These are phyloP conservation scores for Claviceps spartinae DNA, from an alignment of 2,329 filamentous ascomycete species.

Conservation along the genomic window DNA sequence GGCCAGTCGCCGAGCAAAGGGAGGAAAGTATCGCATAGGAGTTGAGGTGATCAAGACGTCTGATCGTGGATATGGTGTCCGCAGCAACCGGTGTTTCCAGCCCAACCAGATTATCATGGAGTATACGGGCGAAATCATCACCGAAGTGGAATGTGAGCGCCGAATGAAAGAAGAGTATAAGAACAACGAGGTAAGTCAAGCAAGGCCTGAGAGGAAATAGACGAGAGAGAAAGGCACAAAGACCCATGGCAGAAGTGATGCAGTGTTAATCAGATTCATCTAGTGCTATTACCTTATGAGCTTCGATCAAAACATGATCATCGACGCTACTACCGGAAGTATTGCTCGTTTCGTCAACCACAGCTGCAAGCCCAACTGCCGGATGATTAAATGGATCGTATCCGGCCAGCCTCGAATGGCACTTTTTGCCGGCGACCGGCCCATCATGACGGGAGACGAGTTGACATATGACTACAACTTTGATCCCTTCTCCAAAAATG, in stretches of 20 bases:
- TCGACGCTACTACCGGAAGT: slow-evolving; percentile 89
- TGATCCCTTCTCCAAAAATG: slow-evolving; percentile 57
- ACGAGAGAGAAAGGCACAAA: neutral
- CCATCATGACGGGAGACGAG: slow-evolving; percentile 90
- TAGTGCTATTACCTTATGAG: slow-evolving; percentile 98
- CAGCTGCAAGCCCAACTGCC: slow-evolving; percentile 89
- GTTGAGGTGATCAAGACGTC: slow-evolving; percentile 89
- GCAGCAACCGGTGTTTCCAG: slow-evolving; percentile 76
- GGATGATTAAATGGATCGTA: slow-evolving; percentile 97
- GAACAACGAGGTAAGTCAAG: slow-evolving; percentile 62
- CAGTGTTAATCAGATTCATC: neutral
- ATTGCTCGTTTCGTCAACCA: slow-evolving; percentile 98
- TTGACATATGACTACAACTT: slow-evolving; percentile 86
- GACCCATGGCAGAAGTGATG: neutral
- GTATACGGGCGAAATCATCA: slow-evolving; percentile 96
- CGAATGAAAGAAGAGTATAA: slow-evolving; percentile 92
- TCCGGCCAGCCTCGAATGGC: slow-evolving; percentile 90
- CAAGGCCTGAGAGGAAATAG: neutral
- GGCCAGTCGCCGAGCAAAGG: slow-evolving; percentile 57
- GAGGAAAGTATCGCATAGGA: slow-evolving; percentile 79
- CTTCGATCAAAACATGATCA: slow-evolving; percentile 96
- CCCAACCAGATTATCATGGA: slow-evolving; percentile 95
- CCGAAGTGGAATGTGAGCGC: slow-evolving; percentile 80
- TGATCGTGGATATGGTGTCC: slow-evolving; percentile 81
- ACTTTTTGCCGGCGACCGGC: slow-evolving; percentile 78